Evolutionary conservation across 2,329 filamentous ascomycete species (phyloP).

Genomic region (Monosporascus cannonballus): DNA sequence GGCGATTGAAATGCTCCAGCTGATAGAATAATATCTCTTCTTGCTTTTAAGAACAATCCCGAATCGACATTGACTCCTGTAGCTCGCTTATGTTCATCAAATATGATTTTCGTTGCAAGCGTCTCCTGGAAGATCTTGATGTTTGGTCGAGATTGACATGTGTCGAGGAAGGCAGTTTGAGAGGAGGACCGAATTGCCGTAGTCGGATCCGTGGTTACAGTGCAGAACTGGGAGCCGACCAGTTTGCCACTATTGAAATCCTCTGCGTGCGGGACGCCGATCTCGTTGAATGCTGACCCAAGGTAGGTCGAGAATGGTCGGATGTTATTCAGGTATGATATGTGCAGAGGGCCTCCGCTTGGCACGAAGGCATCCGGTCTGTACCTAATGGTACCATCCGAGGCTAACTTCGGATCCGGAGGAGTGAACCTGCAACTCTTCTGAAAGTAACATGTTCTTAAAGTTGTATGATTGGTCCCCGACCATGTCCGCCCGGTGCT

Average conservation of each 20-base stretch:
- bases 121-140: constrained; percentile 32
- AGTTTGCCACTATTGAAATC: constrained; percentile 5
- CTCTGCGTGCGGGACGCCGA: neutral
- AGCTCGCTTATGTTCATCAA: constrained; percentile 30
- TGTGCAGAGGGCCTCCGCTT: neutral
- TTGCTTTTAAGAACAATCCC: constrained; percentile 8
- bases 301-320: neutral
- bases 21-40: constrained; percentile 33
- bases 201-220: constrained; percentile 1
- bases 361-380: neutral
- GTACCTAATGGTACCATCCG: neutral
- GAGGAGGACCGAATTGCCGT: constrained; percentile 2
- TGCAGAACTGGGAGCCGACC: neutral
- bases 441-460: neutral
- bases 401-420: neutral
- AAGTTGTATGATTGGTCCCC: neutral
- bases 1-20: constrained; percentile 34
- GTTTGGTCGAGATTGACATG: neutral
- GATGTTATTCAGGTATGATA: neutral
- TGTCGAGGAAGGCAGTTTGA: constrained; percentile 2
- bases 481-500: neutral
- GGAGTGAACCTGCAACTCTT: neutral
- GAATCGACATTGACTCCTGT: constrained; percentile 20
- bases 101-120: constrained; percentile 39
- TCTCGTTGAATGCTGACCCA: neutral